Evolutionary conservation across 805 yeast genomes (phyloP).

Genomic region (Pichia sporocuriosa): DNA sequence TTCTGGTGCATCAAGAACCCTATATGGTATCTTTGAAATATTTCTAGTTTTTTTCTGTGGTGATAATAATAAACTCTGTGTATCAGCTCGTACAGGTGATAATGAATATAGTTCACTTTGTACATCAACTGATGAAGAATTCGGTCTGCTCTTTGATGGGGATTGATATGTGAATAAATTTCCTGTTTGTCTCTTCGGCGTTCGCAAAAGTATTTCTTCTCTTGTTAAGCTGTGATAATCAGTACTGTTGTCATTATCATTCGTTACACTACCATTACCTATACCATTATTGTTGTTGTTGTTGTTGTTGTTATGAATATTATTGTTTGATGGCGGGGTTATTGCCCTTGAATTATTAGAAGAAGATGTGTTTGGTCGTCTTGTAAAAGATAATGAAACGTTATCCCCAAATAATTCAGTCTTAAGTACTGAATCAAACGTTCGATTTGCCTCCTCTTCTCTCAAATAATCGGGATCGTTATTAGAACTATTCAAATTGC

Average conservation of each 20-base stretch:
- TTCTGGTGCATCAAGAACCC: slow-evolving; percentile 95
- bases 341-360: slow-evolving; percentile 13
- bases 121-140: slow-evolving; percentile 50
- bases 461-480: slow-evolving; percentile 63
- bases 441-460: slow-evolving; percentile 78
- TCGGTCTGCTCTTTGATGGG: slow-evolving; percentile 56
- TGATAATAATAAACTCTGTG: slow-evolving; percentile 69
- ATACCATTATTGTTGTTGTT: neutral
- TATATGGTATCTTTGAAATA: slow-evolving; percentile 80
- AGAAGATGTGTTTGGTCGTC: slow-evolving; percentile 2
- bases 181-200: slow-evolving; percentile 33
- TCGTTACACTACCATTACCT: neutral
- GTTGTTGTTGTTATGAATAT: neutral
- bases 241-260: slow-evolving; percentile 3
- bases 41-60: slow-evolving; percentile 76
- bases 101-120: slow-evolving; percentile 72
- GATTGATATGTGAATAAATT: slow-evolving; percentile 72
- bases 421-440: slow-evolving; percentile 78
- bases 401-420: slow-evolving; percentile 90
- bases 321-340: slow-evolving; percentile 17
- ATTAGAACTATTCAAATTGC: slow-evolving; percentile 27
- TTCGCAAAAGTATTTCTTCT: slow-evolving; percentile 21
- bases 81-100: slow-evolving; percentile 85
- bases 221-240: neutral
- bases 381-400: slow-evolving; percentile 39